phyloP scores from a whole-genome alignment of 495 filamentous ascomycete genomes.

The Aspergillus steynii region DNA sequence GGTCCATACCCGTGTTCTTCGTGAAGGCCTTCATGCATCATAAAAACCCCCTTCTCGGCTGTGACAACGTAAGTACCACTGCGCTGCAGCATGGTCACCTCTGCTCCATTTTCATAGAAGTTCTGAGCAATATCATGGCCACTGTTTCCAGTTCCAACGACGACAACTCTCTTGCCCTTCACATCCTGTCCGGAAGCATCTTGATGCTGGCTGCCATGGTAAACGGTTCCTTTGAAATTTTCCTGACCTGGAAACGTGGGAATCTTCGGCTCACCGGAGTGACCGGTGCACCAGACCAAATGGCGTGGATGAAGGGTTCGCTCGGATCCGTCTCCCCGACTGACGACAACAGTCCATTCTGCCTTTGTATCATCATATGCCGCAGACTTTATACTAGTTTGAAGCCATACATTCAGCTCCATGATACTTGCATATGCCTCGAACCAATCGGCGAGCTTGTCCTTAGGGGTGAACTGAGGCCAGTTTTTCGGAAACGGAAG shows the following conservation, averaged over 20 bases:
- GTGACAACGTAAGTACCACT: conserved; percentile 73
- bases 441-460: conserved; percentile 78
- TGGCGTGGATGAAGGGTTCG: conserved; percentile 47
- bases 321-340: conserved; percentile 41
- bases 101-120: conserved; percentile 70
- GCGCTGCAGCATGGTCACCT: conserved; percentile 79
- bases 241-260: conserved; percentile 47
- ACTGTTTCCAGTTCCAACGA: conserved; percentile 81
- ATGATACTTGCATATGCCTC: conserved; percentile 69
- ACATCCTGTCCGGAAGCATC: conserved; percentile 38
- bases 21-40: conserved; percentile 59
- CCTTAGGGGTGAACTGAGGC: conserved; percentile 72
- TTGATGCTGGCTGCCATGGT: conserved; percentile 45
- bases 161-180: conserved; percentile 67
- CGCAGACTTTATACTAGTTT: conserved; percentile 51
- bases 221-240: conserved; percentile 47
- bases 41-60: conserved; percentile 56
- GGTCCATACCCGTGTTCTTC: conserved; percentile 52
- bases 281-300: conserved; percentile 52
- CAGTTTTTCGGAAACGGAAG: conserved; percentile 68
- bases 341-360: conserved; percentile 61
- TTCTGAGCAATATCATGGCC: conserved; percentile 85
- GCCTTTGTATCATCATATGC: conserved; percentile 53
- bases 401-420: conserved; percentile 75
- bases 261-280: conserved; percentile 49